Percentiles rank a stretch among this genome's conserved stretches.
Evolutionary conservation across 1,284 basidiomycete species (phyloP).

Genomic region (Ceratobasidium papillatum): DNA sequence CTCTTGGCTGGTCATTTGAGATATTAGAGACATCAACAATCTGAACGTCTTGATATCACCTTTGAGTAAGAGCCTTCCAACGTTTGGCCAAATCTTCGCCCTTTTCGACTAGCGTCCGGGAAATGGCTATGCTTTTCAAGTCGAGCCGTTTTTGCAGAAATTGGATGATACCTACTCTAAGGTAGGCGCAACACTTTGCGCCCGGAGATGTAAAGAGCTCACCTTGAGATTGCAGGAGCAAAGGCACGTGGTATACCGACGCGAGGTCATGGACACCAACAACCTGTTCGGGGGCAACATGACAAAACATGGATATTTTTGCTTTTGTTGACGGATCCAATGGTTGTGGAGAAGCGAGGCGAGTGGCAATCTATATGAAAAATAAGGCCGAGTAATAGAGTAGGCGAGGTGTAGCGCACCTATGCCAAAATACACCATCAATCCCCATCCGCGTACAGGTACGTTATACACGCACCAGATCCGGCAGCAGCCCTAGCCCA

Average conservation of each 20-base stretch:
- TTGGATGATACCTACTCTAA: constrained; percentile 68
- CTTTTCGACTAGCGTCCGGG: constrained; percentile 64
- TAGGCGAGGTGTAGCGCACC: constrained; percentile 1
- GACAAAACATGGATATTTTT: constrained; percentile 99
- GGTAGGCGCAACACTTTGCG: not conserved
- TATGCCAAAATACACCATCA: constrained; percentile 1
- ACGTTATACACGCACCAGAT: constrained; percentile 70
- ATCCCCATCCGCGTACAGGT: not conserved
- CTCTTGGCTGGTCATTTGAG: constrained; percentile 71
- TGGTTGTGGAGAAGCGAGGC: constrained; percentile 74
- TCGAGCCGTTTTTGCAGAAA: constrained; percentile 87
- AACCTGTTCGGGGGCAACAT: constrained; percentile 92
- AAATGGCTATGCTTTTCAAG: constrained; percentile 68
- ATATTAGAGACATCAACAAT: not conserved
- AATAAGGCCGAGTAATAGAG: not conserved
- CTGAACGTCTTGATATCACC: constrained; percentile 55
- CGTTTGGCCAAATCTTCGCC: constrained; percentile 73
- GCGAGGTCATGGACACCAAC: constrained; percentile 96
- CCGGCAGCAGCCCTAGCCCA: constrained; percentile 92
- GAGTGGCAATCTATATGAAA: constrained; percentile 83
- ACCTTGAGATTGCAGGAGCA: constrained; percentile 89
- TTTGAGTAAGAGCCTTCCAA: constrained; percentile 87
- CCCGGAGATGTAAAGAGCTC: not conserved
- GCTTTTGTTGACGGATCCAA: constrained; percentile 87
- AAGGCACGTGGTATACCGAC: constrained; percentile 97